phyloP scores from a whole-genome alignment of 306 rosid species.

The Nissolia schottii region DNA sequence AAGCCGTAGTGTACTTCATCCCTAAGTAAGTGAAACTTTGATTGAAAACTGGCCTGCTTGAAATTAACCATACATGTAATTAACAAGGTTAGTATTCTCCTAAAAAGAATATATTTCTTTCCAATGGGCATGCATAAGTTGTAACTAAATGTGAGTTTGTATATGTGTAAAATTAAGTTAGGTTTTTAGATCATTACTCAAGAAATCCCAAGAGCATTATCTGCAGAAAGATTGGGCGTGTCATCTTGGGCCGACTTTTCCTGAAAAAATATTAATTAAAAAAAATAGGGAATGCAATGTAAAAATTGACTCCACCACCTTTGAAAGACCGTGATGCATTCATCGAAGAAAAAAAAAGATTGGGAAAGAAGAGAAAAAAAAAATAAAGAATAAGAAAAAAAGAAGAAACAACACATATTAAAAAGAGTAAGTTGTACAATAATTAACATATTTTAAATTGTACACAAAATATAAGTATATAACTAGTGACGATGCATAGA shows the following conservation, averaged over 20 bases:
- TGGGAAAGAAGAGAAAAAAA: too few relatives aligned
- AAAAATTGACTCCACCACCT: not conserved
- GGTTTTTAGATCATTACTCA: constrained; percentile 44
- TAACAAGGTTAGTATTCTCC: not conserved
- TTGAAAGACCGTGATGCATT: not conserved
- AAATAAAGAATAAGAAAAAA: too few relatives aligned
- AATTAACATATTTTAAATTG: too few relatives aligned
- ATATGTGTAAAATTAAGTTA: not conserved
- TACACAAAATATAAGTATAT: too few relatives aligned
- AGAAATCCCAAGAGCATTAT: constrained; percentile 62
- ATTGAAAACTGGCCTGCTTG: constrained; percentile 58
- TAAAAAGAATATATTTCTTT: not conserved
- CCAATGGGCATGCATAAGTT: not conserved
- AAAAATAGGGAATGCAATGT: not conserved
- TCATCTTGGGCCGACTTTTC: constrained; percentile 65
- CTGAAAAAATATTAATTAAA: constrained; percentile 23
- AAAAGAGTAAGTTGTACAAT: too few relatives aligned
- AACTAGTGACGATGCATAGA: not conserved
- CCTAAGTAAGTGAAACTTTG: constrained; percentile 70
- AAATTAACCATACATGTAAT: not conserved
- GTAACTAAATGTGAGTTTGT: not conserved
- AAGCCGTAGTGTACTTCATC: constrained; percentile 66
- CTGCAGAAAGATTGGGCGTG: constrained; percentile 44
- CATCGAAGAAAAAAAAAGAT: too few relatives aligned
- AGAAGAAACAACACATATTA: too few relatives aligned